Conservation (phyloP, 2,329 filamentous ascomycete species). For the Chalaropsis thielavioides region DNA sequence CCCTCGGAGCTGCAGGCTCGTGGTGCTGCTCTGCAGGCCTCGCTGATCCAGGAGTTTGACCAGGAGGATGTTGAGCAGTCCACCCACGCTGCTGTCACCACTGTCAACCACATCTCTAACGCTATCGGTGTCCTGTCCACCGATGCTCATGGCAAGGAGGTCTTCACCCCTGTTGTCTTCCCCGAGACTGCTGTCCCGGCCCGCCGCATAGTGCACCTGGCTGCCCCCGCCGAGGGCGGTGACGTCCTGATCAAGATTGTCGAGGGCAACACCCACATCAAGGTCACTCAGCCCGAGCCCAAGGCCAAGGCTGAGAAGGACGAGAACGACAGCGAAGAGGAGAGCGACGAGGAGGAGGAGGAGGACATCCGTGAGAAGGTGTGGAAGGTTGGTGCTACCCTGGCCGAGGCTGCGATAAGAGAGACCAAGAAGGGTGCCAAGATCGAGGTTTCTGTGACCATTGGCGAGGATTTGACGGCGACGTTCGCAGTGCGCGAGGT, state of each 20-base stretch:
- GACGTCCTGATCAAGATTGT: slow-evolving; percentile 78
- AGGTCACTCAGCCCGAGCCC: slow-evolving; percentile 75
- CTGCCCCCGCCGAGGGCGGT: slow-evolving; percentile 63
- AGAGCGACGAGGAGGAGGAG: slow-evolving; percentile 66
- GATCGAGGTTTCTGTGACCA: slow-evolving; percentile 86
- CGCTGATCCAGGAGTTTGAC: slow-evolving; percentile 87
- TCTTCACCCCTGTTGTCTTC: slow-evolving; percentile 68
- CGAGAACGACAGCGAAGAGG: slow-evolving; percentile 42
- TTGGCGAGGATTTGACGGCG: slow-evolving; percentile 63
- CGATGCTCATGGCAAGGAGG: slow-evolving; percentile 43
- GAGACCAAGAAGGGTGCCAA: slow-evolving; percentile 77
- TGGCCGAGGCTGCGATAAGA: slow-evolving; percentile 76
- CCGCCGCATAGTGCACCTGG: slow-evolving; percentile 66
- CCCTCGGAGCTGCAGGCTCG: slow-evolving; percentile 79
- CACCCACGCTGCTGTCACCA: slow-evolving; percentile 87
- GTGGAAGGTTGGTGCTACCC: slow-evolving; percentile 70
- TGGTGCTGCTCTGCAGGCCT: slow-evolving; percentile 90
- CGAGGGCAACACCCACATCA: slow-evolving; percentile 83
- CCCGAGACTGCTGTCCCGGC: slow-evolving; percentile 83
- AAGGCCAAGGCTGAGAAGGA: slow-evolving; percentile 59
- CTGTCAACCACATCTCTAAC: slow-evolving; percentile 76
- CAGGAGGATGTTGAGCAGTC: slow-evolving; percentile 87
- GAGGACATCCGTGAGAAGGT: slow-evolving; percentile 81
- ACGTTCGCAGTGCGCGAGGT: slow-evolving; percentile 74
- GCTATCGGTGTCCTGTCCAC: slow-evolving; percentile 73